phyloP scores from a whole-genome alignment of 202 grass and related monocot genomes.

The Digitaria exilis region DNA sequence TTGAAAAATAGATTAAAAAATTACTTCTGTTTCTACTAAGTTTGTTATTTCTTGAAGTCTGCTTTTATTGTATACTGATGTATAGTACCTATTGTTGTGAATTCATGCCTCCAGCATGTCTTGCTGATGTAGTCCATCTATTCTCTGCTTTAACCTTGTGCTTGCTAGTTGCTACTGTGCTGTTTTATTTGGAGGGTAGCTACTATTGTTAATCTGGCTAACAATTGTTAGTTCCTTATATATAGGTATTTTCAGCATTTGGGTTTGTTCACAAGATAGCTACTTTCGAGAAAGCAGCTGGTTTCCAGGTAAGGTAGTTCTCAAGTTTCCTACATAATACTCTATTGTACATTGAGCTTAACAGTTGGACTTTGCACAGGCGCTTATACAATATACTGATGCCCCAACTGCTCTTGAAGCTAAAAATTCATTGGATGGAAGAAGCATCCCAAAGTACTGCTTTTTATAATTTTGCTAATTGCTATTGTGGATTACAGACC shows the following conservation, averaged over 20 bases:
- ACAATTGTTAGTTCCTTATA: neutral
- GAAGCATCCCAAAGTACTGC: conserved; percentile 92
- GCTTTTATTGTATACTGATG: neutral
- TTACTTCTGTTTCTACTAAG: neutral
- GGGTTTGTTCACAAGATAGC: conserved; percentile 99
- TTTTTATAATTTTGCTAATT: conserved; percentile 12
- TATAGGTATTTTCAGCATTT: conserved; percentile 94
- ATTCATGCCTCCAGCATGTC: neutral
- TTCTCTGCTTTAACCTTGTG: neutral
- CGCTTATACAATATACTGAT: conserved; percentile 95
- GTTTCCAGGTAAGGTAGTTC: conserved; percentile 73
- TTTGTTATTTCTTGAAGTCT: neutral
- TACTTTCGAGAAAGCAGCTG: conserved; percentile 98
- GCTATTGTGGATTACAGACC: neutral
- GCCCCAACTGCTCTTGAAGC: conserved; percentile 79
- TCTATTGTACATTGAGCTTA: conserved; percentile 1
- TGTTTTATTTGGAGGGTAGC: neutral
- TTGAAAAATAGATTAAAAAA: neutral
- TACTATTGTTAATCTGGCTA: conserved; percentile 3
- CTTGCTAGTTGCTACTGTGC: neutral
- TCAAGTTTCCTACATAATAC: neutral
- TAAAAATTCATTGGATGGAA: conserved; percentile 93
- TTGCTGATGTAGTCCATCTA: neutral
- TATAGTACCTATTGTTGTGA: neutral
- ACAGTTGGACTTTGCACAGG: conserved; percentile 50